These are phyloP conservation scores for Cladosporium sp. DNA, from an alignment of 2,329 filamentous ascomycete species.

Conservation along the genomic window DNA sequence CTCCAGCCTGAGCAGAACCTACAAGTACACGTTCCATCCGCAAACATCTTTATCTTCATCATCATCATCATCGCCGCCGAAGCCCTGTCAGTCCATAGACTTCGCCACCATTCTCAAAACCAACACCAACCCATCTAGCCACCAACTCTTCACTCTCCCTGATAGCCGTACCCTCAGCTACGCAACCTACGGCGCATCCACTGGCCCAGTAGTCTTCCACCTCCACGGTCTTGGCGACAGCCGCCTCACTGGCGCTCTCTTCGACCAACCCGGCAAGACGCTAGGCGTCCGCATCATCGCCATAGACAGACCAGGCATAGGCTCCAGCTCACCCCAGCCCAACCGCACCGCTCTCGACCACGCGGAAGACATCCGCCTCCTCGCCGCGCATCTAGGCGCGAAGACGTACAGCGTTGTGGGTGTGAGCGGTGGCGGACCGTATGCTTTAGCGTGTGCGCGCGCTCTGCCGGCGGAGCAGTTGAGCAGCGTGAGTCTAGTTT, in stretches of 20 bases:
- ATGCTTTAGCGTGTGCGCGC: slow-evolving; percentile 50
- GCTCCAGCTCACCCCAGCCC: slow-evolving; percentile 44
- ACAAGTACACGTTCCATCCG: background rate
- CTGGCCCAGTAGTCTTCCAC: slow-evolving; percentile 43
- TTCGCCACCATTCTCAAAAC: background rate
- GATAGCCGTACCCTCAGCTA: slow-evolving; percentile 48
- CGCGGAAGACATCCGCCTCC: slow-evolving; percentile 45
- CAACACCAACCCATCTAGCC: background rate
- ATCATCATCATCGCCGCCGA: background rate
- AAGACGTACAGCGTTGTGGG: slow-evolving; percentile 48
- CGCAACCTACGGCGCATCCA: slow-evolving; percentile 45
- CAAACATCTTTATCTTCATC: background rate
- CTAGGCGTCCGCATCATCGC: slow-evolving; percentile 45
- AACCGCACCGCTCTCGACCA: slow-evolving; percentile 45
- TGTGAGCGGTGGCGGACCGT: slow-evolving; percentile 52
- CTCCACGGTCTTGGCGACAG: slow-evolving; percentile 50
- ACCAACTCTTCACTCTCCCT: background rate
- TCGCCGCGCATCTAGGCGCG: slow-evolving; percentile 46
- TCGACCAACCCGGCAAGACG: slow-evolving; percentile 39
- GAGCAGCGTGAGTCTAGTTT: background rate
- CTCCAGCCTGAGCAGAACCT: background rate
- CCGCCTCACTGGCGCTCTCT: slow-evolving; percentile 44
- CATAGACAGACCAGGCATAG: slow-evolving; percentile 49
- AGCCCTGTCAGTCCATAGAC: background rate
- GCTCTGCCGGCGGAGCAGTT: slow-evolving; percentile 35